Conservation (phyloP, 306 rosid genomes). For the Rubus idaeus region DNA sequence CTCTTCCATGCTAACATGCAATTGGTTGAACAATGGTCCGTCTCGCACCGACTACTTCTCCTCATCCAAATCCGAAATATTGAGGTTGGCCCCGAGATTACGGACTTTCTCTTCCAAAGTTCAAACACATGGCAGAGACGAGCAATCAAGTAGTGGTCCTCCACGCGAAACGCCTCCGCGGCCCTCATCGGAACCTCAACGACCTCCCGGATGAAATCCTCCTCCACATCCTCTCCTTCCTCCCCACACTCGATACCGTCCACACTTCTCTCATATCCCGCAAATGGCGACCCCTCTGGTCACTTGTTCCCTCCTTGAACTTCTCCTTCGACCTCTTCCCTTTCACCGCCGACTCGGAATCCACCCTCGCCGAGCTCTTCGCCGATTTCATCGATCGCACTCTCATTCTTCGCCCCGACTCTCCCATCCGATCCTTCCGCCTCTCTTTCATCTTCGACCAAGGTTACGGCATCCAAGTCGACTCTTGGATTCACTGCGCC, state of each 20-base stretch:
- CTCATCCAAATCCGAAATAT: too few relatives aligned
- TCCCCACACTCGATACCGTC: neutral
- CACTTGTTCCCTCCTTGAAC: neutral
- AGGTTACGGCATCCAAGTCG: neutral
- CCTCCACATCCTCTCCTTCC: neutral
- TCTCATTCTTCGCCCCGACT: neutral
- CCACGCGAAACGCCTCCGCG: neutral
- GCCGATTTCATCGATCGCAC: neutral
- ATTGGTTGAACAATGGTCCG: too few relatives aligned
- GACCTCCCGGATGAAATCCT: neutral
- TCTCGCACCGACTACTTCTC: too few relatives aligned
- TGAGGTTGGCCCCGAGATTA: too few relatives aligned
- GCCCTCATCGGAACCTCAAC: neutral
- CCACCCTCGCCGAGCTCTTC: neutral
- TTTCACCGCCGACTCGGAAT: neutral
- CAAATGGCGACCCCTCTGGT: constrained; percentile 12
- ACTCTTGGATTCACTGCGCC: constrained; percentile 10
- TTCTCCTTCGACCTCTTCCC: constrained; percentile 1
- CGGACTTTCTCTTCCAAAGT: too few relatives aligned
- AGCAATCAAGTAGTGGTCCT: neutral
- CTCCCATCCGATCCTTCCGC: constrained; percentile 5
- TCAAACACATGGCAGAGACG: neutral
- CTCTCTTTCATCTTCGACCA: constrained; percentile 8
- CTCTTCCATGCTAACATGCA: too few relatives aligned
- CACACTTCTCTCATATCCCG: constrained; percentile 7